Evolutionary conservation across 345 rosid genomes (phyloP).

Genomic region (Linum lewisii): DNA sequence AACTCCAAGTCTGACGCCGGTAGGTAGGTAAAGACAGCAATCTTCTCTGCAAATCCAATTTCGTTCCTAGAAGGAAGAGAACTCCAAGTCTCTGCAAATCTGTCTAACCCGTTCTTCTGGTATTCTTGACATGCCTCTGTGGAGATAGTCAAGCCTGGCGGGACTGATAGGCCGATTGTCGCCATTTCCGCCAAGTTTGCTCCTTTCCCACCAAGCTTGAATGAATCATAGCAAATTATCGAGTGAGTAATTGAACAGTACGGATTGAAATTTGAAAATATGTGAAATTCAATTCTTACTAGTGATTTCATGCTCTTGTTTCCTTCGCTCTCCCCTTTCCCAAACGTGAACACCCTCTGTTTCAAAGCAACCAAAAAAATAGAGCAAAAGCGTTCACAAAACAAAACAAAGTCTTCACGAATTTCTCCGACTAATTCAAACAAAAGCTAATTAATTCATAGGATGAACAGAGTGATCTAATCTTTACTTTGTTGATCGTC

Average conservation of each 20-base stretch:
- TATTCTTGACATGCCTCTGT: slow-evolving; percentile 89
- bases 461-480: slow-evolving; percentile 38
- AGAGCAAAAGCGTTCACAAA: background rate
- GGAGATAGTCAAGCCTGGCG: slow-evolving; percentile 88
- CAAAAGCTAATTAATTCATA: slow-evolving; percentile 35
- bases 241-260: background rate
- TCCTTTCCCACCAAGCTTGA: slow-evolving; percentile 92
- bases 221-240: background rate
- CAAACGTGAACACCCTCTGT: slow-evolving; percentile 83
- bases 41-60: too few species aligned
- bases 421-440: too few species aligned
- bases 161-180: slow-evolving; percentile 87
- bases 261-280: too few species aligned
- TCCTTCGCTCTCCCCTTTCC: slow-evolving; percentile 87
- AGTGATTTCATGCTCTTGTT: slow-evolving; percentile 89
- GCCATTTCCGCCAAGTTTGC: slow-evolving; percentile 98
- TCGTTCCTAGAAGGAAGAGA: too few species aligned
- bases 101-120: slow-evolving; percentile 52
- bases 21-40: too few species aligned
- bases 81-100: too few species aligned
- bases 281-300: slow-evolving; percentile 50
- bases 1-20: too few species aligned
- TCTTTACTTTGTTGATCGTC: too few species aligned
- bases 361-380: slow-evolving; percentile 2
- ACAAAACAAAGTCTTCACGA: too few species aligned